Percentiles rank a stretch among this genome's conserved stretches.
Evolutionary conservation across 2,329 filamentous ascomycete genomes (phyloP).

Genomic region (Tolypocladium sp.): DNA sequence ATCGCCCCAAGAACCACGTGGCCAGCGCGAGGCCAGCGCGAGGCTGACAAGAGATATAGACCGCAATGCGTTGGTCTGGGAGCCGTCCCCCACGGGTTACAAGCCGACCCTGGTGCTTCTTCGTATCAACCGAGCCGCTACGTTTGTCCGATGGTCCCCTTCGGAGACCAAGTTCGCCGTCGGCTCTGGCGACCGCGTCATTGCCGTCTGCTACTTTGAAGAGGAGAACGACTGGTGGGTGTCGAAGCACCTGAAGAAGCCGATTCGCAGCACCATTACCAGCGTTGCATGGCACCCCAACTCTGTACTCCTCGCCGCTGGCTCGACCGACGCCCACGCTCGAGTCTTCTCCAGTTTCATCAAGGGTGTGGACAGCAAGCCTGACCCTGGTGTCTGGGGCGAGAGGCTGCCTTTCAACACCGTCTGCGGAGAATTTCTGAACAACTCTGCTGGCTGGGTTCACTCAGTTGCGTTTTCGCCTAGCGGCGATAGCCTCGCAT

Average conservation of each 20-base stretch:
- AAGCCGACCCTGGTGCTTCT: constrained; percentile 95
- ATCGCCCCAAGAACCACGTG: no score
- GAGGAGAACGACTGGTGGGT: constrained; percentile 99
- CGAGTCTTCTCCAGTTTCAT: constrained; percentile 92
- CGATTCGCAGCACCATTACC: constrained; percentile 93
- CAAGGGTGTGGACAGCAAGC: constrained; percentile 83
- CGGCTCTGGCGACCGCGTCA: constrained; percentile 88
- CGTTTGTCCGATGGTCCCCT: constrained; percentile 94
- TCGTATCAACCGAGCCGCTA: constrained; percentile 92
- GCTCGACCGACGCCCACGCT: constrained; percentile 94
- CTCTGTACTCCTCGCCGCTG: constrained; percentile 86
- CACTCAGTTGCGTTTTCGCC: constrained; percentile 91
- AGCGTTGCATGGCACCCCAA: constrained; percentile 96
- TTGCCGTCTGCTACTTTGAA: constrained; percentile 97
- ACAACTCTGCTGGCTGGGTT: constrained; percentile 95
- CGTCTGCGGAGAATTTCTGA: constrained; percentile 91
- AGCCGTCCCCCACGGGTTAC: constrained; percentile 84
- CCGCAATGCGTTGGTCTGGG: constrained; percentile 97
- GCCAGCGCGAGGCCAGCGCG: neutral
- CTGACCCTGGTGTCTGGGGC: constrained; percentile 84
- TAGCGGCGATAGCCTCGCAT: constrained; percentile 85
- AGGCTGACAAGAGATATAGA: constrained; percentile 47
- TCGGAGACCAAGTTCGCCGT: constrained; percentile 97
- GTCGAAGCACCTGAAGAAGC: constrained; percentile 98
- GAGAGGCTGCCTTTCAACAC: constrained; percentile 97